Percentiles rank a stretch among this genome's conserved stretches.
These are phyloP conservation scores for Euclidium syriacum DNA, from an alignment of 345 rosid genomes.

Conservation along the genomic window DNA sequence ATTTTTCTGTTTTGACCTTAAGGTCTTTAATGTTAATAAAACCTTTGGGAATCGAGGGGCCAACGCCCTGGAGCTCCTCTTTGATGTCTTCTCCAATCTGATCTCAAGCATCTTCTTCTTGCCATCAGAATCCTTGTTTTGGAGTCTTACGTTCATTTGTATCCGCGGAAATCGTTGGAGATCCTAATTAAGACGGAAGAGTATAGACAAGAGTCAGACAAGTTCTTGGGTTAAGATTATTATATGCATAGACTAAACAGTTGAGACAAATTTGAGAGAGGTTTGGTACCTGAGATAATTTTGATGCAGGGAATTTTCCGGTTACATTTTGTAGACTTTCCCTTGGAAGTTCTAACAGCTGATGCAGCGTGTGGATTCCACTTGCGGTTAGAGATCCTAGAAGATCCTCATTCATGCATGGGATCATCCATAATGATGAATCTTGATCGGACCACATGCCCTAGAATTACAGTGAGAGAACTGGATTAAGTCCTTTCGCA, in stretches of 20 bases:
- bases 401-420: conserved; percentile 78
- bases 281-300: conserved; percentile 59
- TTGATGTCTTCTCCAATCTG: conserved; percentile 62
- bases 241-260: background rate
- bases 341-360: conserved; percentile 64
- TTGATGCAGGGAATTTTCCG: conserved; percentile 49
- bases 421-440: conserved; percentile 82
- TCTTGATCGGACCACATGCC: conserved; percentile 84
- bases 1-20: background rate
- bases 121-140: conserved; percentile 42
- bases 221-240: background rate
- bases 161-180: conserved; percentile 69
- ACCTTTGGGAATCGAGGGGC: conserved; percentile 92
- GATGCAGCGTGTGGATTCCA: conserved; percentile 63
- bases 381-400: conserved; percentile 36
- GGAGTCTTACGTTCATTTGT: conserved; percentile 58
- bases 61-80: conserved; percentile 74
- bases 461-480: conserved; percentile 30
- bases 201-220: background rate
- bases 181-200: conserved; percentile 45
- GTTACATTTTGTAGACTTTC: conserved; percentile 46
- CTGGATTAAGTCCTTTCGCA: background rate
- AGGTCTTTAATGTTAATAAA: conserved; percentile 1
- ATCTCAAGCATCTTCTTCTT: conserved; percentile 41
- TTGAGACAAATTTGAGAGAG: background rate